phyloP scores from a whole-genome alignment of 2,329 filamentous ascomycete species.

The Aspergillus sp. region DNA sequence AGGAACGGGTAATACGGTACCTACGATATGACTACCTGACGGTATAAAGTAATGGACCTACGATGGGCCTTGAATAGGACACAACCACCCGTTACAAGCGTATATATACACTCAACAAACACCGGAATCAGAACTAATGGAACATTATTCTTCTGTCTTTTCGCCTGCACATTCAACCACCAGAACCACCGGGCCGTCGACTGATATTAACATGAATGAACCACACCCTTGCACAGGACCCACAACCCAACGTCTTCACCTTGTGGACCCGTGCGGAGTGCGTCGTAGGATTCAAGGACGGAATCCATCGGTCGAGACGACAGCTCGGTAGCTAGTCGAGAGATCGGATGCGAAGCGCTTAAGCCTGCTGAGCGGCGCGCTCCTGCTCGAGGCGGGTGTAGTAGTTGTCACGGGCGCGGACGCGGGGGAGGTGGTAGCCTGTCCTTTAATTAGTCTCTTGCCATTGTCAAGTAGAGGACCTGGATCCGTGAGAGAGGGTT shows the following conservation, averaged over 20 bases:
- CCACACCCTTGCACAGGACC: neutral
- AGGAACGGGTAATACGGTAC: neutral
- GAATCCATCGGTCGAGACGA: too few relatives aligned
- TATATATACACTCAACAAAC: slow-evolving; percentile 33
- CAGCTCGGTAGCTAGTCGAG: neutral
- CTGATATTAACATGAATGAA: neutral
- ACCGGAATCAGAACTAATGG: slow-evolving; percentile 15
- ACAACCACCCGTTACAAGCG: slow-evolving; percentile 14
- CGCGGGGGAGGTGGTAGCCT: slow-evolving; percentile 65
- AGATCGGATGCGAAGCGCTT: slow-evolving; percentile 14
- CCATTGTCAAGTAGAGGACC: too few relatives aligned
- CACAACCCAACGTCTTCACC: neutral
- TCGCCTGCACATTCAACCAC: neutral
- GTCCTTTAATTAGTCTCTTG: neutral
- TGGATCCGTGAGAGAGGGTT: neutral
- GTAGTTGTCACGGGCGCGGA: slow-evolving; percentile 61
- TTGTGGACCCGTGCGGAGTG: neutral
- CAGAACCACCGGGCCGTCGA: neutral
- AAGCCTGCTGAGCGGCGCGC: slow-evolving; percentile 45
- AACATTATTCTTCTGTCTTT: slow-evolving; percentile 11
- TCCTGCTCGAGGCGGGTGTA: slow-evolving; percentile 64
- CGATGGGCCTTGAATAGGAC: neutral
- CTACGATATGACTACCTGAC: neutral
- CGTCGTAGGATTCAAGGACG: too few relatives aligned
- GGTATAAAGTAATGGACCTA: too few relatives aligned